Evolutionary conservation across 495 filamentous ascomycete genomes (phyloP).

Genomic region (Aspergillus avenaceus): DNA sequence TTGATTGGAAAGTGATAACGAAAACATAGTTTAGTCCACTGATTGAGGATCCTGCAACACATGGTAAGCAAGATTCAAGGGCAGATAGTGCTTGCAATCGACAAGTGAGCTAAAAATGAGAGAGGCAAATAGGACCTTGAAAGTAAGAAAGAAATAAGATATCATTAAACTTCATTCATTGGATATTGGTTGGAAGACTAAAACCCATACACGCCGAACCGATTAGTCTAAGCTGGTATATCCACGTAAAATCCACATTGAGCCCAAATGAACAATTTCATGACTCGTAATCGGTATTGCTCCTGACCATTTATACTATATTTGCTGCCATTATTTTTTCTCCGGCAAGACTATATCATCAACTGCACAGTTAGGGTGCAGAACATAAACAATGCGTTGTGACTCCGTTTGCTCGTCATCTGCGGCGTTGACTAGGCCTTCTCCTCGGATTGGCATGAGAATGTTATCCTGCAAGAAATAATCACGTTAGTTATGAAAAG

Average conservation of each 20-base stretch:
- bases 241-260: conserved; percentile 2
- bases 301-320: background rate
- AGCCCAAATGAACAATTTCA: conserved; percentile 8
- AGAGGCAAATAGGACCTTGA: no score
- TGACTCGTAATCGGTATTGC: conserved; percentile 12
- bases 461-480: conserved; percentile 68
- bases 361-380: conserved; percentile 91
- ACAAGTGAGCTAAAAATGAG: no score
- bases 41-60: no score
- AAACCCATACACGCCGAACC: conserved; percentile 11
- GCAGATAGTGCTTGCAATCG: no score
- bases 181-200: conserved; percentile 1
- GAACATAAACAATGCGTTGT: conserved; percentile 70
- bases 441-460: conserved; percentile 84
- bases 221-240: conserved; percentile 9
- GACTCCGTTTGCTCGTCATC: conserved; percentile 44
- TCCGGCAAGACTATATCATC: conserved; percentile 46
- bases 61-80: no score
- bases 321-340: background rate
- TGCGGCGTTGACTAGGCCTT: conserved; percentile 63
- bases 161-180: background rate
- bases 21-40: no score
- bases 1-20: no score
- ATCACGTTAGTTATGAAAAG: background rate
- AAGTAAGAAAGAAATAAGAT: background rate